Evolutionary conservation across 1,139 yeast genomes (phyloP), one percentile per base, ranked within the genome.

Genomic region (Hemisphaericaspora lyxosophila): DNA sequence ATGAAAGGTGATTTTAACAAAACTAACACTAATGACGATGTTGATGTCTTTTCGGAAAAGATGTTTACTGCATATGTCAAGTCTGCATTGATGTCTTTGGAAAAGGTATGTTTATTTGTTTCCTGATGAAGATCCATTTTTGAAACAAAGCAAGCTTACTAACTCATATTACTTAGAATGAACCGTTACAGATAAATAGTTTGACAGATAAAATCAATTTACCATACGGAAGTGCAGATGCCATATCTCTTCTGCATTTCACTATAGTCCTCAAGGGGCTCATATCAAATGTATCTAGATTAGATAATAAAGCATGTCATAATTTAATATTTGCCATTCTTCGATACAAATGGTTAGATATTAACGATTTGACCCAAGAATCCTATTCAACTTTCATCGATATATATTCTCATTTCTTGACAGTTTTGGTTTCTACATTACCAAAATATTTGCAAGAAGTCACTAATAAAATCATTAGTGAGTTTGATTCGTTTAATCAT

Each of bases 361-460:
- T 59, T 15, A 45, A 49, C 12, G 38, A 41, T 6, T 38, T 46
- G 22, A 43, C 42, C 13, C 45, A 46, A 45, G 42, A 16, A 7
- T 37, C 66, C 59, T 40, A 53, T 55, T 15, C 45, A 46, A 33
- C 65, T 68, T 64, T 72, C 73, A 42, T 66, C 59, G 57, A 73
- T 62, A 44, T 85, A 69, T 70, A 70, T 48, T 75, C 85, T 32
- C 82, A 81, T 37, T 92, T 92, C 59, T 64, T 87, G 39, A 73
- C 80, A 33, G 87, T 89, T 20, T 70, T 92, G 41, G 88, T 90
- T 28, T 84, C 95, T 5, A 85, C 94, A 29, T 73, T 83, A 43
- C 97, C 97, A 6, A 85, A 82, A 59, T 90, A 95, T 85, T 80
- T 94, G 77, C 76, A 77, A 46, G 94, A 85, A 44, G 88, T 90